Percentiles rank a stretch among this genome's conserved stretches.
Evolutionary conservation across 2,329 filamentous ascomycete genomes (phyloP).

Genomic region (Fusarium drepaniforme): DNA sequence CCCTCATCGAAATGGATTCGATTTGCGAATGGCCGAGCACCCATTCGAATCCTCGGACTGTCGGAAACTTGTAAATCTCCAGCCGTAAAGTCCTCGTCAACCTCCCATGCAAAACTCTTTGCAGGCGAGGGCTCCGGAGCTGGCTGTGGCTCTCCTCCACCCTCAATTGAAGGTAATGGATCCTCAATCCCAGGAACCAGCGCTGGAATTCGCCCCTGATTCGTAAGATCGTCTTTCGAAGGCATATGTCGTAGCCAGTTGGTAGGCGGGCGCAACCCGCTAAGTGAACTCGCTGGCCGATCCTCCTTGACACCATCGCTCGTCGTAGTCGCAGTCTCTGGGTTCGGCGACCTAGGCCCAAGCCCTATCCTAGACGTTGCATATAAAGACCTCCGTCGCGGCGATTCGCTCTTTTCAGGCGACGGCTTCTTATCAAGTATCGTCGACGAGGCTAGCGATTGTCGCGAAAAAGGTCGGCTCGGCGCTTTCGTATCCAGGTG

Average conservation of each 20-base stretch:
- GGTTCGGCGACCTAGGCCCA: constrained; percentile 22
- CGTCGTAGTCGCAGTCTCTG: constrained; percentile 14
- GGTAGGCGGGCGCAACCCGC: constrained; percentile 15
- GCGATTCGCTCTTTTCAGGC: constrained; percentile 34
- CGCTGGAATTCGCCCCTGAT: constrained; percentile 51
- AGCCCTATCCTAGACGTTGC: constrained; percentile 41
- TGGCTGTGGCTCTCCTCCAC: constrained; percentile 6
- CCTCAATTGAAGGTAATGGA: constrained; percentile 51
- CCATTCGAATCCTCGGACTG: constrained; percentile 64
- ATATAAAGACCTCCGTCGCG: constrained; percentile 37
- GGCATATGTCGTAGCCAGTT: constrained; percentile 34
- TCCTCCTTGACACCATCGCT: constrained; percentile 25
- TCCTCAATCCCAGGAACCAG: constrained; percentile 55
- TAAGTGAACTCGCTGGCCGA: constrained; percentile 16
- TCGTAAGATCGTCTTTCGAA: constrained; percentile 42
- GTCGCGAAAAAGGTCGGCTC: constrained; percentile 37
- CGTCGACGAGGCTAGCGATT: constrained; percentile 38
- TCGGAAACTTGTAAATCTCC: constrained; percentile 67
- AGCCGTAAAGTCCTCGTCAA: constrained; percentile 70
- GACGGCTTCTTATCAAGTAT: constrained; percentile 33
- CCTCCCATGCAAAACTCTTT: constrained; percentile 67
- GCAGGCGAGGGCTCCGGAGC: constrained; percentile 54
- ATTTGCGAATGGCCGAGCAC: constrained; percentile 51
- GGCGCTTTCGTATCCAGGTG: constrained; percentile 48
- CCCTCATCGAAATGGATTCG: constrained; percentile 49